A percentile compares a stretch with the other conserved stretches of the same genome.
These are phyloP conservation scores for Trebouxiophyceae sp. DNA, from an alignment of 163 green algal species.

Conservation along the genomic window DNA sequence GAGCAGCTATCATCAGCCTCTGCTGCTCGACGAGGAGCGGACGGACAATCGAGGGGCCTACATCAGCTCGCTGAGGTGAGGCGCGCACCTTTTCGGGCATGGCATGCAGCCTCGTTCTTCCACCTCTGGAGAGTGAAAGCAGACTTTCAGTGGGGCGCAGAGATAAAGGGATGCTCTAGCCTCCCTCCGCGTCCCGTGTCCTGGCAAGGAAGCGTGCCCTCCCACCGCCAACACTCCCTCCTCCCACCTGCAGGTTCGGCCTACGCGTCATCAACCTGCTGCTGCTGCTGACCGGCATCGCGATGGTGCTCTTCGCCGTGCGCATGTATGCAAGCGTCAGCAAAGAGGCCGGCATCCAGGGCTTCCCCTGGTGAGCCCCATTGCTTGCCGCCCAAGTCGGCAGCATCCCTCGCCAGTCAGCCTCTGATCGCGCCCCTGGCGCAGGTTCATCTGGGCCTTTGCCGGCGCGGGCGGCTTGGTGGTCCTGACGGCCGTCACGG, in stretches of 20 bases:
- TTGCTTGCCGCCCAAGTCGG: neutral
- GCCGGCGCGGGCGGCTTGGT: slow-evolving; percentile 16
- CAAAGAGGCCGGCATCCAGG: neutral
- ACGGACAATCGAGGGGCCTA: too few species aligned
- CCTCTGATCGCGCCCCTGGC: neutral
- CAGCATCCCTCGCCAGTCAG: neutral
- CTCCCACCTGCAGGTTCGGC: slow-evolving; percentile 10
- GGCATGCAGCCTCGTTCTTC: too few species aligned
- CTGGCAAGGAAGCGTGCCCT: too few species aligned
- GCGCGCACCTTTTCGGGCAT: too few species aligned
- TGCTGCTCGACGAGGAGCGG: too few species aligned
- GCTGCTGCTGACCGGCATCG: slow-evolving; percentile 9
- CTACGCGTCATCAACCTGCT: slow-evolving; percentile 17
- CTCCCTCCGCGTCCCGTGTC: too few species aligned
- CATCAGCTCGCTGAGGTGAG: too few species aligned
- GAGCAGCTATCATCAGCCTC: too few species aligned
- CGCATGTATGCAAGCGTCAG: slow-evolving; percentile 18
- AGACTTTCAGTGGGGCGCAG: too few species aligned
- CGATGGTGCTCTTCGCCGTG: slow-evolving; percentile 17
- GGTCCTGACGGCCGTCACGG: slow-evolving; percentile 19
- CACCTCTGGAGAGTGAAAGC: too few species aligned
- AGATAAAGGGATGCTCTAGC: too few species aligned
- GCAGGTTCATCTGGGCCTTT: slow-evolving; percentile 31
- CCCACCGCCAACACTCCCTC: too few species aligned
- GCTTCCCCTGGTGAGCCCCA: slow-evolving; percentile 10